Evolutionary conservation across 768 basidiomycete species (phyloP), one percentile per base, ranked within the genome.

Genomic region (Pleurotus sapidus): DNA sequence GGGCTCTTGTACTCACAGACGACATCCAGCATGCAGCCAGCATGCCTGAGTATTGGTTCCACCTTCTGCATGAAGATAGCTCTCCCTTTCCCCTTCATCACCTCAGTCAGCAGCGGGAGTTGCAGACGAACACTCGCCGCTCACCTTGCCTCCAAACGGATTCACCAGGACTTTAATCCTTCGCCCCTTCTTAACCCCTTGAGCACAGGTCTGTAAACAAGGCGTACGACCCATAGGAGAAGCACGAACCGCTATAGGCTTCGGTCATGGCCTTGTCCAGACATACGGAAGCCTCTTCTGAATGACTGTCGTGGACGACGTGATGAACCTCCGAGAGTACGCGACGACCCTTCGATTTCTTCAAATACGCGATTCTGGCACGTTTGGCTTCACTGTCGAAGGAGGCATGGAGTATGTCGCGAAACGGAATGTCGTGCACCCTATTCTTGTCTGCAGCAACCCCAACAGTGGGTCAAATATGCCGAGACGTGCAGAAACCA

Each of bases 81-180:
- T 14, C 68, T 70, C 0, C 79, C 88, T 65, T 84, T 87, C 55
- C 88, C 85, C 90, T 94, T 61, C 25, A 42, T 49, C 38, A 11
- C 8, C 54, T 60, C 24, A 37, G 37, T 53, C 46, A 56, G 27
- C 25, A 45, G 27, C 15, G 23, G 58, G 57, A 55, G 23, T 48
- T 34, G 37, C 17, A 51, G 42, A 42, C 50, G 18, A 56, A 53
- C 5, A n/a, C 37, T 17, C n/a, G 38, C n/a, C 17, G 27, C 34
- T 27, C 66, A 91, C 92, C 18, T 76, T 78, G n/a, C 93, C 93
- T 50, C 93, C 86, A 56, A 79, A 71, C 7, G 93, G 93, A 68
- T 95, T 95, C 39, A 95, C 77, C 43, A 95, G 66, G 6, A 94
- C 79, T 60, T 84, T 83, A 27, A 95, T 65, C 17, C 75, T 72